These are phyloP conservation scores for Hymenoscyphus albidus DNA, from an alignment of 2,329 filamentous ascomycete genomes.

Conservation along the genomic window DNA sequence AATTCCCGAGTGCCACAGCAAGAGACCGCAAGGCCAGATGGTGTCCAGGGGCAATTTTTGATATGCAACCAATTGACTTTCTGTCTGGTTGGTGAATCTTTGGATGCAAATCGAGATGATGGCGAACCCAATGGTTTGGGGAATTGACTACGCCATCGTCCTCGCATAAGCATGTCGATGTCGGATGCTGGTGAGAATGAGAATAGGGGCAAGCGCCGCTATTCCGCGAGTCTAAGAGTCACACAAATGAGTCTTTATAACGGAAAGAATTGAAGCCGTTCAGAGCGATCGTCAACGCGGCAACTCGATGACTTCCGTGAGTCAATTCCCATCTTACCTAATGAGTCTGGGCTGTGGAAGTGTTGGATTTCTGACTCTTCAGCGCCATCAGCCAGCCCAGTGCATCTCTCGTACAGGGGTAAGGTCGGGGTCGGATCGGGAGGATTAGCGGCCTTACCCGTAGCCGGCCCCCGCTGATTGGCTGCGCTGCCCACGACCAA, in stretches of 20 bases:
- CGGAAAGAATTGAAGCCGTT: not conserved
- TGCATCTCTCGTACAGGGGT: not conserved
- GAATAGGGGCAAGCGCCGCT: not conserved
- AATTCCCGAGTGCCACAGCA: not conserved
- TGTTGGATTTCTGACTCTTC: not conserved
- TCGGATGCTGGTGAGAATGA: not conserved
- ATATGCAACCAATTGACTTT: not conserved
- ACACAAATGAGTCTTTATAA: conserved; percentile 1
- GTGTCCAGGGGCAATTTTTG: not conserved
- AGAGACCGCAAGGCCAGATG: not conserved
- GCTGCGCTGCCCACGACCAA: conserved; percentile 8
- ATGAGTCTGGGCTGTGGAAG: not conserved
- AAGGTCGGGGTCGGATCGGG: not conserved
- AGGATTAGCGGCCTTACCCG: not conserved
- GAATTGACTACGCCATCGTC: not conserved
- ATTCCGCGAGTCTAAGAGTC: not conserved
- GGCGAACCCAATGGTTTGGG: not conserved
- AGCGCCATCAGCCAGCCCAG: not conserved
- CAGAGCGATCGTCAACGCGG: not conserved
- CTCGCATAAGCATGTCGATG: not conserved
- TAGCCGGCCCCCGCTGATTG: conserved; percentile 7
- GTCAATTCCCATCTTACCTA: conserved; percentile 4
- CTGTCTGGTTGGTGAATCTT: not conserved
- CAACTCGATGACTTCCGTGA: not conserved
- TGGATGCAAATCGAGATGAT: not conserved